Base-by-base conservation (phyloP, 345 rosid genomes). In the Toxicodendron radicans region DNA sequence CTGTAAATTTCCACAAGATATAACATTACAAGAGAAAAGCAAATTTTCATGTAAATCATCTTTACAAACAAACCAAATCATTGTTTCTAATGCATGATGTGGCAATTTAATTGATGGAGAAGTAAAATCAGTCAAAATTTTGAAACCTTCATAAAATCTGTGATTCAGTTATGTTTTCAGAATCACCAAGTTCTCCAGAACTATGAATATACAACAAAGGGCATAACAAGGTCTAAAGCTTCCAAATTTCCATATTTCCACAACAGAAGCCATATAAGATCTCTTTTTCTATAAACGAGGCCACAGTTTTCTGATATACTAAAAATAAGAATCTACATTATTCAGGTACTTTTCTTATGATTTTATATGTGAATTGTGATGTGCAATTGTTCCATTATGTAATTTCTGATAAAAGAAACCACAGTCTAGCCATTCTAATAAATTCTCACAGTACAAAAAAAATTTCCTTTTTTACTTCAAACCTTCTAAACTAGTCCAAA, bases 401-500 rank as follows among this genome's bases (percentile, higher is more conserved):
- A 14, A 27, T 51, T 6, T 12, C 5, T 21, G 54, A 33, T 33
- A 65, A 13, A 66, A 10, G 21, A 21, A 11, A 66, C 48, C 11
- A 45, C n/a, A 0, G 35, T 69, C 7, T 56, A 13, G 41, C 18
- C 11, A 38, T 52, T 43, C 33, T 52, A 35, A 45, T 20, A 54
- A 13, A 18, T 35, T 56, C 21, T 33, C 13, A 38, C 43, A 5
- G 9, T 38, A 38, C 6, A 0, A 38, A 0, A 38, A 38, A 38
- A 5, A 6, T 38, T 38, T 9, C 43, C 43, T 38, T 38, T 5
- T 7, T 51, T 3, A 51, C 54, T 51, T 51, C 12, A 58, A 60
- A 66, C 45, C 72, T 72, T 66, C 14, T 35, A 70, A 49, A 1
- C 8, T 16, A 61, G 56, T 16, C 60, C 30, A 7, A 78, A 68